A percentile compares a stretch with the other conserved stretches of the same genome.
Conservation (phyloP, 2,329 filamentous ascomycete genomes). For the Fusarium floridanum region DNA sequence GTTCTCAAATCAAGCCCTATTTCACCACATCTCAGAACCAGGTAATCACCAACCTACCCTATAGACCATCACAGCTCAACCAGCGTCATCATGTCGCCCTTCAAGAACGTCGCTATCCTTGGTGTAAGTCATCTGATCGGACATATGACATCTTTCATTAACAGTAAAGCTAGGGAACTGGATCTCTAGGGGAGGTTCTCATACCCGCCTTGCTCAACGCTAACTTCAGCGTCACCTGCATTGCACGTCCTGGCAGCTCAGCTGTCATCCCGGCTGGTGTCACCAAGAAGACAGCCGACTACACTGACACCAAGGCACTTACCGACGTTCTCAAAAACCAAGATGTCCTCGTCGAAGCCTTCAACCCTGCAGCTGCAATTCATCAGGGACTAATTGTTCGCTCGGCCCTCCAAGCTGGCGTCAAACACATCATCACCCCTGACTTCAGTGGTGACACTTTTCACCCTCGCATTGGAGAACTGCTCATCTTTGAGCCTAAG, state of each 20-base stretch:
- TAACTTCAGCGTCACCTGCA: background rate
- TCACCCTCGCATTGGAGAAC: background rate
- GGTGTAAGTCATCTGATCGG: background rate
- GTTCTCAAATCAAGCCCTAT: too few species aligned
- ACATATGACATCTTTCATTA: background rate
- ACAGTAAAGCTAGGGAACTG: background rate
- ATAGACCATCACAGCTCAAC: background rate
- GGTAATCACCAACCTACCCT: background rate
- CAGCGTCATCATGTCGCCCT: background rate
- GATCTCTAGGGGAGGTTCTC: background rate
- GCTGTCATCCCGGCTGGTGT: background rate
- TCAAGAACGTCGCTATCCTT: background rate
- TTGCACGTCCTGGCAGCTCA: background rate
- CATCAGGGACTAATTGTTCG: background rate
- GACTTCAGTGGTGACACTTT: background rate
- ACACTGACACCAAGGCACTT: background rate
- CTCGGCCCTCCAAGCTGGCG: background rate
- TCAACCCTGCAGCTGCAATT: background rate
- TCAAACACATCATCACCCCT: background rate
- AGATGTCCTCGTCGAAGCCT: background rate
- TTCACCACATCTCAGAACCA: background rate
- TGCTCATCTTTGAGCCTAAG: background rate
- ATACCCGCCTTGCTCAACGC: background rate
- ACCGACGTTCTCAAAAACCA: background rate
- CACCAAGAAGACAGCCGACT: background rate